Evolutionary conservation across 179 eudicot genomes (phyloP).

Genomic region (Camellia oleifera): DNA sequence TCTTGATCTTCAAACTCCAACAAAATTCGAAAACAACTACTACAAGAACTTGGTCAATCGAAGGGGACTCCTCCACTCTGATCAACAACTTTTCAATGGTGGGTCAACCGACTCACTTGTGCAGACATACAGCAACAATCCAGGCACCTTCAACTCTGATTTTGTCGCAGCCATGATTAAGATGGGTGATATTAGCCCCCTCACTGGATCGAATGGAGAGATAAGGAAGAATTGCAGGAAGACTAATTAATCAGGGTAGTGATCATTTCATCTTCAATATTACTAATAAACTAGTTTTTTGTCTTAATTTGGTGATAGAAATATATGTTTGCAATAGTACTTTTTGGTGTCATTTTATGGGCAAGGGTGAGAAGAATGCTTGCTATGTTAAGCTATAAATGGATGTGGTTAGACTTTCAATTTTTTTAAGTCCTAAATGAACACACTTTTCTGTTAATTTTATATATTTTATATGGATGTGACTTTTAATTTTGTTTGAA

Average conservation of each 20-base stretch:
- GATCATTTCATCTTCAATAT: not conserved
- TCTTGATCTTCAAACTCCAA: conserved; percentile 41
- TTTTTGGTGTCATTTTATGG: too few relatives aligned
- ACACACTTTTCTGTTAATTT: not conserved
- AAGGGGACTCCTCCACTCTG: conserved; percentile 49
- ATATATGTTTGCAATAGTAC: too few relatives aligned
- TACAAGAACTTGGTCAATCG: conserved; percentile 28
- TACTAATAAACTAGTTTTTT: too few relatives aligned
- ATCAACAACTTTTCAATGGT: conserved; percentile 48
- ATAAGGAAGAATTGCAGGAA: conserved; percentile 44
- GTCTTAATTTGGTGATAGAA: not conserved
- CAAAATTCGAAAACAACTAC: conserved; percentile 39
- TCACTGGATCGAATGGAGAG: conserved; percentile 46
- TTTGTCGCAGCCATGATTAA: conserved; percentile 44
- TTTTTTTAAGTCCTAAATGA: conserved; percentile 7
- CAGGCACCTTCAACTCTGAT: conserved; percentile 27
- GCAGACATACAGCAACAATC: conserved; percentile 28
- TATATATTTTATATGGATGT: not conserved
- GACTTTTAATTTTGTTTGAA: not conserved
- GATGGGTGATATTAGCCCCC: conserved; percentile 53
- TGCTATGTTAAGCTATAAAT: too few relatives aligned
- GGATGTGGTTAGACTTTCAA: not conserved
- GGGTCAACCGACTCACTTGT: conserved; percentile 46
- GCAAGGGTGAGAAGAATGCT: too few relatives aligned
- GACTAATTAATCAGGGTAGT: conserved; percentile 12